Evolutionary conservation across 163 green algal species (phyloP), one percentile per base, ranked within the genome.

Genomic region (Prototheca wickerhamii): DNA sequence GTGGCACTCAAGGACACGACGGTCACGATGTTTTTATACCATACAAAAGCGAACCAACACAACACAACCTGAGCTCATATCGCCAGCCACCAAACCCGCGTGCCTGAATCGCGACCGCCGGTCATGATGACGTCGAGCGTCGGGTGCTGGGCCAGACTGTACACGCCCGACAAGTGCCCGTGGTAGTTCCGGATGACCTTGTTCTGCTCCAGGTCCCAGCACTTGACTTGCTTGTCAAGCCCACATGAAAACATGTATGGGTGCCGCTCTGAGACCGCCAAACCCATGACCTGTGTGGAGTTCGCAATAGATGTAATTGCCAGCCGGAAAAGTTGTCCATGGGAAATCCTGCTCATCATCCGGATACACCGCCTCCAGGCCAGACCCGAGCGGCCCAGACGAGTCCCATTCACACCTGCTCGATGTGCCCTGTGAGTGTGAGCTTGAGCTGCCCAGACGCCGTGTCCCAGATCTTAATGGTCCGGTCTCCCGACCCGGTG

Each of bases 201-300:
- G 82, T 99, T 99, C 67, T 93, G 84, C 78, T 99, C 94, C 60
- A 99, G 78, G 76, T 99, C 94, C 94, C 94, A 98, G 79, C 91
- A 97, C 81, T 96, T 98, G 71, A 98, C 93, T 76, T 87, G 84
- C 76, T 99, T 99, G 82, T 99, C 94, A 33, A 98, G 77, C 23
- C 80, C 88, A 63, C 79, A 90, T 23, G 80, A 92, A 75, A 98
- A 98, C 90, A 99, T 96, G 86, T 98, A 99, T 28, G 94, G 93
- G 74, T 95, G 86, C 26, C 90, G 83, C 0, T 66, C 17, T 53
- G 76, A 91, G 21, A 99, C 70, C 0, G 81, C 87, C 64, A 98
- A 65, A 2, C 92, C 94, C 28, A 88, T 96, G 12, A 96, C 89
- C 74, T 85, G 67, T 37, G 58, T n/a, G n/a, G n/a, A n/a, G n/a